Percentiles rank a stretch among this genome's conserved stretches.
These are phyloP conservation scores for Cyclotella kingstonii DNA, from an alignment of 108 stramenopile genomes.

Conservation along the genomic window DNA sequence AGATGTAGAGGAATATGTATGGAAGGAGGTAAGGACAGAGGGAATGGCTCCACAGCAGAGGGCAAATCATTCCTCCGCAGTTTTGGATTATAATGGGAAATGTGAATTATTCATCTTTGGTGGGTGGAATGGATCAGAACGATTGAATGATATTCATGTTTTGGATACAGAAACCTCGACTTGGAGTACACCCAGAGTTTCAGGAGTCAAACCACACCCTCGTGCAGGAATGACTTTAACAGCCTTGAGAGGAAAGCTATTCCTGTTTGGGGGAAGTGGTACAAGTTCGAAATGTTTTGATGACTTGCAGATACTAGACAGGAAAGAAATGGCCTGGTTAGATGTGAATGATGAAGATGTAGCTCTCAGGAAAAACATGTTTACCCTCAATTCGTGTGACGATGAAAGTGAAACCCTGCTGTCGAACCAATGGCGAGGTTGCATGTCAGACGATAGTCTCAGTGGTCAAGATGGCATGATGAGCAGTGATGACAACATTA, in stretches of 20 bases:
- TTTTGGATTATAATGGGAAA: constrained; percentile 65
- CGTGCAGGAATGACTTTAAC: constrained; percentile 93
- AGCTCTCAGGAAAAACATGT: neutral
- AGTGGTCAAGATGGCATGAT: constrained; percentile 44
- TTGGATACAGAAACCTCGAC: constrained; percentile 73
- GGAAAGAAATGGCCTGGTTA: constrained; percentile 84
- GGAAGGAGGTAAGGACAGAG: constrained; percentile 72
- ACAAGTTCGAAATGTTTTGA: constrained; percentile 87
- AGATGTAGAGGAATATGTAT: constrained; percentile 67
- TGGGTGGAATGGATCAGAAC: constrained; percentile 88
- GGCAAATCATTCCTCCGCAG: constrained; percentile 89
- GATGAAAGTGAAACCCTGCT: neutral
- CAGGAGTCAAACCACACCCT: constrained; percentile 83
- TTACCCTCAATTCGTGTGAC: constrained; percentile 1
- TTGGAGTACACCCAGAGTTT: constrained; percentile 75
- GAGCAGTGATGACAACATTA: constrained; percentile 12
- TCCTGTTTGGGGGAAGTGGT: constrained; percentile 90
- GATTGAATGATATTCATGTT: constrained; percentile 91
- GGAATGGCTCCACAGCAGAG: constrained; percentile 79
- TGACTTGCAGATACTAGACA: constrained; percentile 91
- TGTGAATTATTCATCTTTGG: constrained; percentile 90
- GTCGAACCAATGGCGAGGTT: constrained; percentile 2
- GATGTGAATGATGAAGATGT: constrained; percentile 70
- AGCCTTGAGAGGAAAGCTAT: constrained; percentile 79
- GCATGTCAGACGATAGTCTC: neutral